Evolutionary conservation across 345 rosid genomes (phyloP), one percentile per base, ranked within the genome.

Genomic region (Clarkia xantiana): DNA sequence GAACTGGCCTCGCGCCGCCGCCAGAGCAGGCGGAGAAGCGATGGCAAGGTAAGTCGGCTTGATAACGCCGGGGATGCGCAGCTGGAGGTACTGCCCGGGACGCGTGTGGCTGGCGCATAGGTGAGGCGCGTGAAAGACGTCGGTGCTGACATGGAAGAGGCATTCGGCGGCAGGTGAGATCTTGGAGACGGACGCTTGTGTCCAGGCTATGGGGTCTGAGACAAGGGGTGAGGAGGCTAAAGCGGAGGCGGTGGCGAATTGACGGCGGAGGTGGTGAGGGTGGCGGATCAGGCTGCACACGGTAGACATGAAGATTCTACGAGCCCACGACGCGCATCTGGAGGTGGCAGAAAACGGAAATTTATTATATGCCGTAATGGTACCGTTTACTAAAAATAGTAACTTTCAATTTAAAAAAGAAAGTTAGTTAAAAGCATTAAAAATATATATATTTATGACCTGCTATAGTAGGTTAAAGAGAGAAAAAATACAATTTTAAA

Each of bases 21-120:
- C 75, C 6, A 71, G 52, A 9, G 74, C 68, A 14, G 96, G 96
- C 45, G 96, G 84, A 42, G 95, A 91, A 2, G 98, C 94, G 50
- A 91, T 77, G 20, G 98, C 93, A n/a, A 91, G 68, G 53, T 84
- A 86, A 4, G 96, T 53, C 0, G 93, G 95, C 62, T 70, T 84
- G 52, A 56, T 77, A 3, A 58, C 70, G 52, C 76, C 84, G 13
- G 75, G 86, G 18, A 86, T 60, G 6, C 94, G 90, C 36, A 91
- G 76, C 90, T 84, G 96, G 29, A 86, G 81, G 70, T 84, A 91
- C 66, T 91, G 98, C 11, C 98, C 98, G 6, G 95, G 69, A 18
- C 64, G 53, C 16, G 82, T 71, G 62, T 91, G 64, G 4, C 94
- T 75, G 2, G 67, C 64, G 17, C 60, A 86, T 16, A 91, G 81